A percentile compares a stretch with the other conserved stretches of the same genome.
Conservation (phyloP, 2,329 filamentous ascomycete species). For the Verticillium klebahnii region DNA sequence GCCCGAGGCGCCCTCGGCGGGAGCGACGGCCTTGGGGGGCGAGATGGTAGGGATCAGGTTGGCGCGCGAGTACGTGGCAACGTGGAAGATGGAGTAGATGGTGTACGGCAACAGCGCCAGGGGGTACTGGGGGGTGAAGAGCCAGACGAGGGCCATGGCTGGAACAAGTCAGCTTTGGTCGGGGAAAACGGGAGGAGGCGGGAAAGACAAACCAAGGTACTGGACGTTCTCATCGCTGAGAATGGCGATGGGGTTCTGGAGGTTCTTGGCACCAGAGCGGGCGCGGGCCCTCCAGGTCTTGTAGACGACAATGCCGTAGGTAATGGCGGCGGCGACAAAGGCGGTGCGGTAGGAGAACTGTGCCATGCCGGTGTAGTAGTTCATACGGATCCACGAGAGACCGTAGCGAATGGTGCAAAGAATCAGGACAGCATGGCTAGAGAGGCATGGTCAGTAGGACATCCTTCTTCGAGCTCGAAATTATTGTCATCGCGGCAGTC, state of each 20-base stretch:
- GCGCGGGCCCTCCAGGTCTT: slow-evolving; percentile 89
- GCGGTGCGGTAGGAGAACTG: slow-evolving; percentile 83
- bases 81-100: slow-evolving; percentile 98
- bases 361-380: slow-evolving; percentile 74
- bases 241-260: slow-evolving; percentile 57
- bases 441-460: slow-evolving; percentile 4
- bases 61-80: slow-evolving; percentile 91
- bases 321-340: slow-evolving; percentile 83
- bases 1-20: slow-evolving; percentile 50
- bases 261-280: slow-evolving; percentile 64
- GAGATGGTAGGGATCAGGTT: slow-evolving; percentile 86
- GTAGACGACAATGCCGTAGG: slow-evolving; percentile 98
- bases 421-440: slow-evolving; percentile 81
- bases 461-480: not conserved
- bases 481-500: not conserved
- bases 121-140: slow-evolving; percentile 83
- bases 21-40: slow-evolving; percentile 53
- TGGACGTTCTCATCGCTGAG: slow-evolving; percentile 93
- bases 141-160: slow-evolving; percentile 95
- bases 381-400: slow-evolving; percentile 84
- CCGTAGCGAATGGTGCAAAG: slow-evolving; percentile 77
- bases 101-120: slow-evolving; percentile 89
- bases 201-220: slow-evolving; percentile 73
- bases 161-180: slow-evolving; percentile 8
- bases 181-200: slow-evolving; percentile 5